Evolutionary conservation across 202 grass and related monocot genomes (phyloP), one percentile per base, ranked within the genome.

Genomic region (Setaria viridis): DNA sequence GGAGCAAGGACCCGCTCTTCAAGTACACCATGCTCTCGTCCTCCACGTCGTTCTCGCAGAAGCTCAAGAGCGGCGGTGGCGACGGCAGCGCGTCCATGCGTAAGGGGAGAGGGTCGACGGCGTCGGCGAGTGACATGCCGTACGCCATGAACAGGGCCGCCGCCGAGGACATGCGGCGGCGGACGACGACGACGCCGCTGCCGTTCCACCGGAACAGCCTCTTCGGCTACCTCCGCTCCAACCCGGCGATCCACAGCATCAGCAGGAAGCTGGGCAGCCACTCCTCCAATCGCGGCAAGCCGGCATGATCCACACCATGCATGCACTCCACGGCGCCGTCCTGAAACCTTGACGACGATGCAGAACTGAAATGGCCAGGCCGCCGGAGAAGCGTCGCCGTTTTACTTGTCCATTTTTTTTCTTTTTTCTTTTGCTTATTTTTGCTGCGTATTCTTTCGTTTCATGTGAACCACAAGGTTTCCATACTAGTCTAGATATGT

Each of bases 141-240:
- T 94, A 94, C 76, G 67, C 91, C 50, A 74, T 60, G 68, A 83
- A 87, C 63, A 70, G 94, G 20, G 82, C 96, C 21, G 88, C 88
- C 39, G 77, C 88, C 0, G 97, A 97, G 85, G 94, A 94, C 53
- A 16, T 84, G 85, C 95, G 93, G 82, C 85, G 82, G 69, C 77
- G 87, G 66, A 99, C 91, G 25, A 91, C 97, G 20, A 91, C 97
- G 32, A 99, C 92, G 77, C 92, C 97, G 51, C 78, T 99, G 82
- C 97, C 97, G 17, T 99, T 93, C 89, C 90, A 97, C 68, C 92
- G 85, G 30, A 90, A 94, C 70, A 96, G 88, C 43, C 85, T 99
- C 5, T 99, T 99, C 80, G 94, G 94, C 6, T 99, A 91, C 90
- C 84, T 99, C 15, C 19, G 90, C 6, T 94, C 86, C 64, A 99